A percentile compares a stretch with the other conserved stretches of the same genome.
phyloP scores from a whole-genome alignment of 257 asterid genomes.

The Penstemon newberryi region DNA sequence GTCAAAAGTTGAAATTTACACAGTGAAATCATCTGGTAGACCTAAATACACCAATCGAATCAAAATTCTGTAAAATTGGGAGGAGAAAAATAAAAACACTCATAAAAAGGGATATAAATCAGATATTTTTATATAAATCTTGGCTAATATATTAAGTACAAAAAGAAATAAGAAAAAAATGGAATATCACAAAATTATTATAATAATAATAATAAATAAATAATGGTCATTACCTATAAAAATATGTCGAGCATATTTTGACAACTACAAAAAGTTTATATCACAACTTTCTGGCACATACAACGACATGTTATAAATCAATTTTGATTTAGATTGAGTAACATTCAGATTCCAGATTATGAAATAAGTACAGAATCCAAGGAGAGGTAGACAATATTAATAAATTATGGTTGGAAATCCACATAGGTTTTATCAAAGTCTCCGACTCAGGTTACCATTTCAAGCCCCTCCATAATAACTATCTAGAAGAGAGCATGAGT shows the following conservation, averaged over 20 bases:
- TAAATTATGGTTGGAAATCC: neutral
- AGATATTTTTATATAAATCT: no score
- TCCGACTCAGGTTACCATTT: slow-evolving; percentile 13
- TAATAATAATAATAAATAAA: neutral
- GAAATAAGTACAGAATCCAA: neutral
- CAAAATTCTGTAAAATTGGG: neutral
- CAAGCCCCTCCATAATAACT: neutral
- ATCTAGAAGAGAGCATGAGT: neutral
- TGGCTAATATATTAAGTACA: neutral
- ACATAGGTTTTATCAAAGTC: slow-evolving; percentile 1
- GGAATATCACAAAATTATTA: slow-evolving; percentile 1
- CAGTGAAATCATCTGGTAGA: neutral
- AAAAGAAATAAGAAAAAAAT: neutral
- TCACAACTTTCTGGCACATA: neutral
- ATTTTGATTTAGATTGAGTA: slow-evolving; percentile 5
- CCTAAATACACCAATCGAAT: slow-evolving; percentile 3
- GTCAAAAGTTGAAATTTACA: neutral
- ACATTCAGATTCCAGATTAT: slow-evolving; percentile 10
- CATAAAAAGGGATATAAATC: no score
- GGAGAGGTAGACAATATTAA: slow-evolving; percentile 5
- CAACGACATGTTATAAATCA: slow-evolving; percentile 1
- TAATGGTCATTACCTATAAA: neutral
- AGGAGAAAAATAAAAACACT: no score
- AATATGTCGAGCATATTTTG: neutral
- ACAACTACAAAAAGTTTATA: slow-evolving; percentile 10